Base-by-base conservation (phyloP, 164 flowering plant species). In the Annona cherimola region DNA sequence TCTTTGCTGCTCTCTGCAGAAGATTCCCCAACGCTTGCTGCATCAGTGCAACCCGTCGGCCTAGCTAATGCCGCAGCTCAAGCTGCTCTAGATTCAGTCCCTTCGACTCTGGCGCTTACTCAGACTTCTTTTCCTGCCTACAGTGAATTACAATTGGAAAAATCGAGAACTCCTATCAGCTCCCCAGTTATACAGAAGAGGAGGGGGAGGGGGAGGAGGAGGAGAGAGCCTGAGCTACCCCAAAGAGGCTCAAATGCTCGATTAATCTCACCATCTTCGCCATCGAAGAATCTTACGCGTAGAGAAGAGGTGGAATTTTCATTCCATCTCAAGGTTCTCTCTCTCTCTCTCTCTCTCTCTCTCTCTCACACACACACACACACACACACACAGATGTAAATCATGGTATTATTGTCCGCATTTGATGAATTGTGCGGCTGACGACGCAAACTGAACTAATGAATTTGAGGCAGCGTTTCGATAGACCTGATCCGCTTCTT, bases 301-400 rank as follows among this genome's bases (percentile, higher is more conserved):
- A 73, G 57, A 75, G 82, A 84, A 73, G 93, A 87, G 72, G 88
- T 83, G 4, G 79, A 83, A 59, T 76, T 78, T 71, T 79, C 85
- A 54, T 45, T 79, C 16, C 70, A 74, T 62, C 81, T 89, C 79
- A 83, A 86, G 88, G 93, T 88, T 74, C 39, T 45, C 5, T 63
- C 41, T 19, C 35, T 45, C 16, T 2, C 14, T 46, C 20, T 45
- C 57, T 61, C 6, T 61, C 35, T 26, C 35, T 26, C 35, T 26
- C 35, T 0, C 35, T 0, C 35, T 0, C 35, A 26, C 35, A 26
- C 35, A 26, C 35, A 26, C 35, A 26, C 35, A 26, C 35, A 26
- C 35, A 26, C 35, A 26, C 35, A 26, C 35, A 26, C 35, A 26
- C 35, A 26, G 35, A 26, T 26, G 35, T 26, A 26, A 26, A 26